These are phyloP conservation scores for Ogataea pini DNA, from an alignment of 805 yeast species.

Conservation along the genomic window DNA sequence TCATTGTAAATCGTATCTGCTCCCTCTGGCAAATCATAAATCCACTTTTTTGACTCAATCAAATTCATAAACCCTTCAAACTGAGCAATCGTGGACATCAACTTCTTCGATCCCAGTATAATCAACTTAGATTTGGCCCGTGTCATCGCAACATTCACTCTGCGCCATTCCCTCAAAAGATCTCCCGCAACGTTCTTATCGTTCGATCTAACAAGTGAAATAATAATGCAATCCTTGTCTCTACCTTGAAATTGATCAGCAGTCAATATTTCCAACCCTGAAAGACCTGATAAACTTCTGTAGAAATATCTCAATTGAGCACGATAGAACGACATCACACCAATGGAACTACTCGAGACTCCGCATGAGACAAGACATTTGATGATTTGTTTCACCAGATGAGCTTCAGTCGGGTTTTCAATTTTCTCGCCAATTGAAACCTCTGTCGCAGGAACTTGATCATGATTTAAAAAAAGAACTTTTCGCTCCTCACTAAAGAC, in stretches of 20 bases:
- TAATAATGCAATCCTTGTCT: constrained; percentile 88
- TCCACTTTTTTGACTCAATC: constrained; percentile 61
- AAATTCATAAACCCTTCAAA: constrained; percentile 62
- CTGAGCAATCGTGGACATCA: constrained; percentile 53
- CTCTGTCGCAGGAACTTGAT: constrained; percentile 61
- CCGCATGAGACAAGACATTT: constrained; percentile 61
- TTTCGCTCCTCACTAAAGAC: constrained; percentile 54
- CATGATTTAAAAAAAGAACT: constrained; percentile 84
- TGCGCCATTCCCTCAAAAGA: constrained; percentile 81
- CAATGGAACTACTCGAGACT: constrained; percentile 59
- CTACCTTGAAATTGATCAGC: constrained; percentile 97
- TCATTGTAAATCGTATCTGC: constrained; percentile 41
- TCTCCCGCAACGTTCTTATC: constrained; percentile 67
- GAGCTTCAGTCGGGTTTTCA: constrained; percentile 74
- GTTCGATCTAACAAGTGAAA: constrained; percentile 87
- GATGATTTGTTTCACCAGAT: constrained; percentile 60
- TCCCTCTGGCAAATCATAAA: constrained; percentile 51
- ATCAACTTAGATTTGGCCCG: constrained; percentile 83
- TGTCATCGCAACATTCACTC: constrained; percentile 93
- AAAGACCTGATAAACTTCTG: constrained; percentile 31
- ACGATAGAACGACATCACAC: constrained; percentile 86
- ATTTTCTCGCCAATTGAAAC: constrained; percentile 60
- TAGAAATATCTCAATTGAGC: constrained; percentile 66
- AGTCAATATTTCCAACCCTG: constrained; percentile 74
- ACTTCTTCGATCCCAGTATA: constrained; percentile 74